Evolutionary conservation across 176 grass and related monocot genomes (phyloP).

Genomic region (Eleusine coracana): DNA sequence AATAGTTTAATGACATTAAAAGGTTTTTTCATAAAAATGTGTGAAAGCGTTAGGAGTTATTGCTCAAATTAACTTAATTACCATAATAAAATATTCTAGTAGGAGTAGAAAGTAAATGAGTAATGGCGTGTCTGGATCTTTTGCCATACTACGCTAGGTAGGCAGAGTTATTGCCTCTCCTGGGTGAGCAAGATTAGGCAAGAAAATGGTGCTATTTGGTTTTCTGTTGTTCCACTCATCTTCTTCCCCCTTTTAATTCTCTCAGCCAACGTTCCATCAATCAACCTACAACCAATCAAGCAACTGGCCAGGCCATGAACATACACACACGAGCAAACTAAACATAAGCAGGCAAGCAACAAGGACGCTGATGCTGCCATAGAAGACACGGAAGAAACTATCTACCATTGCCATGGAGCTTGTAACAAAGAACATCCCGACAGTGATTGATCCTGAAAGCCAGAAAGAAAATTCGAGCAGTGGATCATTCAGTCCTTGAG

Average conservation of each 20-base stretch:
- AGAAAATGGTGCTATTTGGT: background rate
- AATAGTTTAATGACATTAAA: slow-evolving; percentile 17
- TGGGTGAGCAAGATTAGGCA: background rate
- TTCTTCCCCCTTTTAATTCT: background rate
- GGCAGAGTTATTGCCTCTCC: background rate
- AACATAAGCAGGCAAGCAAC: background rate
- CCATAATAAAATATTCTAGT: slow-evolving; percentile 8
- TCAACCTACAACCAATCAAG: background rate
- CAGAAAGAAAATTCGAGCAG: background rate
- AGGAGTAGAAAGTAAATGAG: background rate
- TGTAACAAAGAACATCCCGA: no score
- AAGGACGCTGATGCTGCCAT: background rate
- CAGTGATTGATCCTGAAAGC: background rate
- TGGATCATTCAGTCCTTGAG: background rate
- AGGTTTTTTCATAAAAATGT: background rate
- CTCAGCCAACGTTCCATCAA: background rate
- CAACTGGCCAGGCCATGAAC: background rate
- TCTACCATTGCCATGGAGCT: no score
- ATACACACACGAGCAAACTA: background rate
- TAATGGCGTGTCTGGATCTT: background rate
- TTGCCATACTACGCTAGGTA: background rate
- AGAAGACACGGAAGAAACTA: no score
- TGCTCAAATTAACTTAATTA: background rate
- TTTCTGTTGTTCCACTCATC: background rate
- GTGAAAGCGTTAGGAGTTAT: background rate